phyloP scores from a whole-genome alignment of 2,329 filamentous ascomycete species.

The Scytalidium sp. region DNA sequence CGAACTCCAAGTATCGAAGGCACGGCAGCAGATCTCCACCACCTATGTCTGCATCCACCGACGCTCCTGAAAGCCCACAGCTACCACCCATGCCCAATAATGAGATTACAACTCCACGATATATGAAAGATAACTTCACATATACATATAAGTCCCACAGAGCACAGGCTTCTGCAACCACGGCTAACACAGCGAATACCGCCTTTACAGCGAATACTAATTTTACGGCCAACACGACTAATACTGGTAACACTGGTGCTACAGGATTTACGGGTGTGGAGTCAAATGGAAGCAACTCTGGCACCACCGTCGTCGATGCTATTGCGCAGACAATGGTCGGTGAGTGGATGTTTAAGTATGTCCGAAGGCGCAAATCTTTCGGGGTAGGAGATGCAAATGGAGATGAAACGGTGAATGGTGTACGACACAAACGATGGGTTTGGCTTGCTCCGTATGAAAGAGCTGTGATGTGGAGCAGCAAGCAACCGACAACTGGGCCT shows the following conservation, averaged over 20 bases:
- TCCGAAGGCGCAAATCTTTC: slow-evolving; percentile 85
- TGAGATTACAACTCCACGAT: slow-evolving; percentile 61
- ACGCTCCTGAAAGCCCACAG: slow-evolving; percentile 65
- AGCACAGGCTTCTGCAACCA: slow-evolving; percentile 60
- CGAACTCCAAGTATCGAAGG: slow-evolving; percentile 44
- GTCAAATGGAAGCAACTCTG: slow-evolving; percentile 60
- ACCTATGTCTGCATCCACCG: slow-evolving; percentile 64
- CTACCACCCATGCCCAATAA: slow-evolving; percentile 73
- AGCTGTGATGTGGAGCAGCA: slow-evolving; percentile 96
- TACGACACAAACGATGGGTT: slow-evolving; percentile 94
- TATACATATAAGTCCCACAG: slow-evolving; percentile 44
- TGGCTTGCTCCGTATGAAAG: slow-evolving; percentile 97
- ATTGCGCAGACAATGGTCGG: slow-evolving; percentile 99
- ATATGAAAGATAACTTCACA: slow-evolving; percentile 35
- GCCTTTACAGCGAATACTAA: slow-evolving; percentile 34
- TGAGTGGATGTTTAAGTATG: slow-evolving; percentile 95
- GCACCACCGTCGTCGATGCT: slow-evolving; percentile 84
- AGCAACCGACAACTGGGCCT: slow-evolving; percentile 84
- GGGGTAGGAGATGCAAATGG: slow-evolving; percentile 67
- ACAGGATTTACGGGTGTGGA: not conserved
- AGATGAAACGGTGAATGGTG: slow-evolving; percentile 62
- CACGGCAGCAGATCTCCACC: slow-evolving; percentile 59
- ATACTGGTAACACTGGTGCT: slow-evolving; percentile 33
- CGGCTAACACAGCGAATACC: slow-evolving; percentile 49
- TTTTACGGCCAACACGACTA: slow-evolving; percentile 10